Conservation (phyloP, 2,329 filamentous ascomycete species). For the Pseudocercospora fuligena region DNA sequence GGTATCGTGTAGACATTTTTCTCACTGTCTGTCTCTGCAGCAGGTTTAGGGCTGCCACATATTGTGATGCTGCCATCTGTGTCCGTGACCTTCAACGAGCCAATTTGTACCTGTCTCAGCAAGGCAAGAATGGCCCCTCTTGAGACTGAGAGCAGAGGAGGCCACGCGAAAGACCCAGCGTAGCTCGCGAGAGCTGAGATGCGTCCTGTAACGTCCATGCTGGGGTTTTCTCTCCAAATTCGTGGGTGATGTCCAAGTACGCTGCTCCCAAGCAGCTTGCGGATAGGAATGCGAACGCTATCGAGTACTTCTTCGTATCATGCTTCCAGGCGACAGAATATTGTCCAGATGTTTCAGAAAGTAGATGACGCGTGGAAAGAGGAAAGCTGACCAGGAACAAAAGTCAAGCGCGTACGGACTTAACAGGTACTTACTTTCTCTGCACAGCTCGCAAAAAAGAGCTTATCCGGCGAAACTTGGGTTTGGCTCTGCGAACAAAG, state of each 20-base stretch:
- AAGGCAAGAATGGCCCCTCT: conserved; percentile 52
- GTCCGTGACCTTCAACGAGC: conserved; percentile 53
- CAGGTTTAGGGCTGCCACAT: conserved; percentile 46
- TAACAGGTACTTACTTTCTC: background rate
- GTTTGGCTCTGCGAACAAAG: background rate
- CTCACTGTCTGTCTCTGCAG: conserved; percentile 43
- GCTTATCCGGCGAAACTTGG: background rate
- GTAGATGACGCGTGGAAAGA: conserved; percentile 3
- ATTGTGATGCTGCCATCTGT: conserved; percentile 49
- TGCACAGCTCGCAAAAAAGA: background rate
- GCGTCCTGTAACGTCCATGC: background rate
- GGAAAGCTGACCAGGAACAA: background rate
- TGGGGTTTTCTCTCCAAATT: background rate
- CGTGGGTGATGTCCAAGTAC: background rate
- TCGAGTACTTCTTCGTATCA: background rate
- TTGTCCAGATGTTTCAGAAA: background rate
- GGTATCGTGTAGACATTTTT: conserved; percentile 47
- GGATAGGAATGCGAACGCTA: background rate
- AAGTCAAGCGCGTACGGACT: background rate
- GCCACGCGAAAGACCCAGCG: conserved; percentile 54
- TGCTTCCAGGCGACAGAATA: conserved; percentile 4
- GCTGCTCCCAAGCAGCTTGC: background rate
- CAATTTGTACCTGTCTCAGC: conserved; percentile 51
- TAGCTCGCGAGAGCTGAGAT: conserved; percentile 28
- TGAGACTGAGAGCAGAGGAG: conserved; percentile 53